A percentile compares a stretch with the other conserved stretches of the same genome.
Conservation (phyloP, 2,329 filamentous ascomycete genomes). For the Clathrospora elynae region DNA sequence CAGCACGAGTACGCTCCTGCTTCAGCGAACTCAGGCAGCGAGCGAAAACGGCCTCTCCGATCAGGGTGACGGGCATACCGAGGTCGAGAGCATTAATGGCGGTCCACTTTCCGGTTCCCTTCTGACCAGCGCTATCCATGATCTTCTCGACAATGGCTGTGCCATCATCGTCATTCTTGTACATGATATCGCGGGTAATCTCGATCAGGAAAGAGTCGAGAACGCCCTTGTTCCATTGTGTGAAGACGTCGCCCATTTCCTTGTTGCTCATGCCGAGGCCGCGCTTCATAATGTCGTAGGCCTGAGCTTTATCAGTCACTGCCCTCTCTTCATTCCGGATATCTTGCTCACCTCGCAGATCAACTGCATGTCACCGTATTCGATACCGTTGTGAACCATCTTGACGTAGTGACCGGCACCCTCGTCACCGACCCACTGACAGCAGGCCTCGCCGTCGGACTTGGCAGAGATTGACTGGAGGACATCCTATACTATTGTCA, state of each 20-base stretch:
- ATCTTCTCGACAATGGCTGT: conserved; percentile 96
- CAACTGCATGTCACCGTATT: conserved; percentile 99
- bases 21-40: conserved; percentile 95
- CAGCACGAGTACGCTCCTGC: conserved; percentile 84
- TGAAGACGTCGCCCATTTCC: conserved; percentile 94
- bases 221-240: conserved; percentile 98
- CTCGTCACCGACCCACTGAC: conserved; percentile 99
- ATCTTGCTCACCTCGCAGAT: conserved; percentile 82
- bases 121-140: conserved; percentile 96
- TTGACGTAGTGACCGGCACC: conserved; percentile 99
- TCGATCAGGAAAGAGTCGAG: conserved; percentile 98
- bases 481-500: conserved; percentile 66
- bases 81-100: conserved; percentile 98
- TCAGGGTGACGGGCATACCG: conserved; percentile 97
- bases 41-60: conserved; percentile 94
- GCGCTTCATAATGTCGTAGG: conserved; percentile 99
- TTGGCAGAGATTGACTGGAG: conserved; percentile 98
- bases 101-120: conserved; percentile 99
- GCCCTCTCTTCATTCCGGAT: background rate
- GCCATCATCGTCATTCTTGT: conserved; percentile 95
- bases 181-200: conserved; percentile 98
- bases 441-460: conserved; percentile 96
- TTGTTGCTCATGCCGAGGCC: conserved; percentile 86
- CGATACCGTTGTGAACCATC: conserved; percentile 99
- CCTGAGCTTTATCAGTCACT: conserved; percentile 59